These are phyloP conservation scores for Naganishia vishniacii DNA, from an alignment of 768 basidiomycete species.

Conservation along the genomic window DNA sequence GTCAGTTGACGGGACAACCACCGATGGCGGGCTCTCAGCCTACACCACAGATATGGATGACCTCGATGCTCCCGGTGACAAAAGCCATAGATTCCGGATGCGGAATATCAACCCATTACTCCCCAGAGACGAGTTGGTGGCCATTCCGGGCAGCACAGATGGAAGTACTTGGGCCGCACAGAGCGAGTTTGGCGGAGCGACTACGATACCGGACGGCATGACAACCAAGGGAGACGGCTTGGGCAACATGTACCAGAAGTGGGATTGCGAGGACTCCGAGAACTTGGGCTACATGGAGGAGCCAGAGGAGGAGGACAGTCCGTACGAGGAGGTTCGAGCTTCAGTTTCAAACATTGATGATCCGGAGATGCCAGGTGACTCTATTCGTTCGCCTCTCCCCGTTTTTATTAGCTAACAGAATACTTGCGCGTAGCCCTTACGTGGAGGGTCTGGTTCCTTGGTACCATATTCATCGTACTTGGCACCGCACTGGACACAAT, in stretches of 20 bases:
- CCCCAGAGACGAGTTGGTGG: not conserved
- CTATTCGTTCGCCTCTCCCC: not conserved
- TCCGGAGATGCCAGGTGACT: slow-evolving; percentile 79
- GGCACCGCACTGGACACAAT: slow-evolving; percentile 75
- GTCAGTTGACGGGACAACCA: slow-evolving; percentile 1
- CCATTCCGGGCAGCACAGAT: slow-evolving; percentile 7
- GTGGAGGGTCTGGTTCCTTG: slow-evolving; percentile 85
- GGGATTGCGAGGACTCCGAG: slow-evolving; percentile 35
- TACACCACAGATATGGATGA: slow-evolving; percentile 6
- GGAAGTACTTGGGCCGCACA: slow-evolving; percentile 15
- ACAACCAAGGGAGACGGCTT: slow-evolving; percentile 45
- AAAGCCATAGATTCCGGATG: slow-evolving; percentile 8
- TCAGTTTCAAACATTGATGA: slow-evolving; percentile 99
- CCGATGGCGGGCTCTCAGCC: slow-evolving; percentile 10
- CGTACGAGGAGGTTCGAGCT: slow-evolving; percentile 91
- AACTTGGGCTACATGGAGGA: slow-evolving; percentile 32
- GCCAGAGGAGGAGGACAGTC: slow-evolving; percentile 72
- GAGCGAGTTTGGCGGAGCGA: slow-evolving; percentile 42
- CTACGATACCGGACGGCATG: slow-evolving; percentile 47
- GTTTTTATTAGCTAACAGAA: too few relatives aligned
- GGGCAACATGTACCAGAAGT: slow-evolving; percentile 37
- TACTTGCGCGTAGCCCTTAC: slow-evolving; percentile 61
- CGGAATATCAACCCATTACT: slow-evolving; percentile 1
- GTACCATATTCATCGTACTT: slow-evolving; percentile 60
- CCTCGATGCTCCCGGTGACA: not conserved